Conservation (phyloP, 1,284 basidiomycete genomes). For the Mycocalia duriaeana region DNA sequence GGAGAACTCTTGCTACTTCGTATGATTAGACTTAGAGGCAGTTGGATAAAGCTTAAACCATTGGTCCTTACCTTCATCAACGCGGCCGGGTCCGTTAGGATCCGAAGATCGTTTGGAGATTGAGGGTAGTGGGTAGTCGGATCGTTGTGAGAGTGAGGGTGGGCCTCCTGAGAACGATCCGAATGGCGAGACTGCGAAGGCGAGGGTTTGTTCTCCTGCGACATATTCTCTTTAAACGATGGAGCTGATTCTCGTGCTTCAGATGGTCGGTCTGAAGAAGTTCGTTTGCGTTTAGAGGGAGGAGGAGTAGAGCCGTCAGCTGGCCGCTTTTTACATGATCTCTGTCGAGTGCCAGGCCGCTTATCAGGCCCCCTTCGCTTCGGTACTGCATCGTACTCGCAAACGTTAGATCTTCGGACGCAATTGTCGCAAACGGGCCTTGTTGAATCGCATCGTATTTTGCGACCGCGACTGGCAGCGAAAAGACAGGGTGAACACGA, state of each 20-base stretch:
- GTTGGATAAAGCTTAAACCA: too few species aligned
- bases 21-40: too few species aligned
- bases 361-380: conserved; percentile 80
- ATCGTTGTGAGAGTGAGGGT: conserved; percentile 16
- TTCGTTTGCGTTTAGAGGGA: conserved; percentile 58
- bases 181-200: conserved; percentile 20
- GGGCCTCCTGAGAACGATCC: conserved; percentile 16
- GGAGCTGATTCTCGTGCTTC: conserved; percentile 26
- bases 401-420: conserved; percentile 65
- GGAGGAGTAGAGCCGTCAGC: conserved; percentile 49
- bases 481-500: too few species aligned
- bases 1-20: conserved; percentile 13
- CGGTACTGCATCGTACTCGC: conserved; percentile 73
- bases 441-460: conserved; percentile 80
- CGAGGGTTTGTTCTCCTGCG: conserved; percentile 24
- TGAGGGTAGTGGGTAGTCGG: conserved; percentile 15
- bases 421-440: conserved; percentile 77
- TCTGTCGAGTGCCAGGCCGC: conserved; percentile 72
- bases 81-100: conserved; percentile 20
- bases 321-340: conserved; percentile 74
- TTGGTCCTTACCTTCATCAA: conserved; percentile 22
- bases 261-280: conserved; percentile 22
- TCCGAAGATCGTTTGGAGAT: conserved; percentile 24
- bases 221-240: conserved; percentile 31
- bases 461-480: conserved; percentile 61